Base-by-base conservation (phyloP, 108 stramenopile species). In the Skeletonema grethae region DNA sequence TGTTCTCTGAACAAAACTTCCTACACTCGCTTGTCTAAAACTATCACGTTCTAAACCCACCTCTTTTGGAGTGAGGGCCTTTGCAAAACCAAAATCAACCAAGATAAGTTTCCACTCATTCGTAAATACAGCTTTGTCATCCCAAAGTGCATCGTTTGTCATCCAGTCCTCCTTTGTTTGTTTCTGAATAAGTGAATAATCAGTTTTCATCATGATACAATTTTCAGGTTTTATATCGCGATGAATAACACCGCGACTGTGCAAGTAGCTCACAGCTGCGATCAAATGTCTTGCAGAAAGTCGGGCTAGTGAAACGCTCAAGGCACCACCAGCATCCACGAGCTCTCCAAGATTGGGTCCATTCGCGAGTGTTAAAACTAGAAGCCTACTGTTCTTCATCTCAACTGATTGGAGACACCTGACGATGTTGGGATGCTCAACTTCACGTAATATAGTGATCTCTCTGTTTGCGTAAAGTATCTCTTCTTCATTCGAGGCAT, bases 31-130 rank as follows among this genome's bases (percentile, higher is more conserved):
- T 55, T n/a, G 50, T 22, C 50, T 53, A 86, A 77, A 29, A 79
- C 76, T 43, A 77, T 84, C 50, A 79, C 39, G 73, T 84, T 68
- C 46, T 77, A 77, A 29, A 63, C 67, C 13, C 50, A 50, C 63
- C 65, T 92, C 89, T n/a, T 73, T 69, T 4, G 76, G 74, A 25
- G 80, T 86, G 74, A 94, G 63, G 2, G 90, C 90, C 35, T 88
- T 79, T 1, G 93, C 90, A 80, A 94, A 90, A 2, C 93, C 93
- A 75, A 94, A 94, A 69, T 94, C 93, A 1, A 94, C 87, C 38
- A 94, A 56, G 65, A 89, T 82, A n/a, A 89, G 45, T 53, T 79
- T 87, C 88, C 88, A 94, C 60, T 85, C 82, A 24, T 73, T 69
- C 24, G 66, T 73, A 36, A 89, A 85, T 15, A 65, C 72, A 30